Percentiles rank a stretch among this genome's conserved stretches.
These are phyloP conservation scores for Aspergillus felis DNA, from an alignment of 2,329 filamentous ascomycete genomes.

Conservation along the genomic window DNA sequence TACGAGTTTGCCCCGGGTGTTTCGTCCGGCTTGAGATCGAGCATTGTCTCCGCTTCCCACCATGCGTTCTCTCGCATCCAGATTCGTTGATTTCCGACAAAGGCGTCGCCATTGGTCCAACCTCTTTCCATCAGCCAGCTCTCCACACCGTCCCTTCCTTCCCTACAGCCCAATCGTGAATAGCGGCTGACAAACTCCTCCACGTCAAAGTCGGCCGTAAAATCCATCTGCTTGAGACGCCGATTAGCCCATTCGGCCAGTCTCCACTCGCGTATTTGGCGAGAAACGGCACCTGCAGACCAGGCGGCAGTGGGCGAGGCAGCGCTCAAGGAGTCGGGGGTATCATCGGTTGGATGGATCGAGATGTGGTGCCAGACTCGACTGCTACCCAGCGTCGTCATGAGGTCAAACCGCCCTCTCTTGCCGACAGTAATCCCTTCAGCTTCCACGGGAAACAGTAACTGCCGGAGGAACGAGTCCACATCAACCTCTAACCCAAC, in stretches of 20 bases:
- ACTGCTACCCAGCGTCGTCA: constrained; percentile 71
- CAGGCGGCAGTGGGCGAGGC: constrained; percentile 74
- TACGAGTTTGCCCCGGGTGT: constrained; percentile 40
- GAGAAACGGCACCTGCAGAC: constrained; percentile 89
- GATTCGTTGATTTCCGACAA: constrained; percentile 83
- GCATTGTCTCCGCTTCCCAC: constrained; percentile 97
- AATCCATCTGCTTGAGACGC: constrained; percentile 84
- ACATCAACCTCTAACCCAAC: constrained; percentile 76
- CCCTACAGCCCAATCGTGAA: constrained; percentile 74
- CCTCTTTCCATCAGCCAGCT: constrained; percentile 91
- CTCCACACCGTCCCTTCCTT: constrained; percentile 88
- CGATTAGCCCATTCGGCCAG: constrained; percentile 96
- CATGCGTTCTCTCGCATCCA: constrained; percentile 94
- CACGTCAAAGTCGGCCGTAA: constrained; percentile 92
- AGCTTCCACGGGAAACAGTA: constrained; percentile 74
- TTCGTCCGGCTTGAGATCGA: constrained; percentile 74
- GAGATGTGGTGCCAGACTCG: constrained; percentile 93
- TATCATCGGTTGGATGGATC: constrained; percentile 85
- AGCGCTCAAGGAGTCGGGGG: constrained; percentile 66
- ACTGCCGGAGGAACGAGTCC: constrained; percentile 74
- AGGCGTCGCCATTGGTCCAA: constrained; percentile 97
- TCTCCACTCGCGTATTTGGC: constrained; percentile 89
- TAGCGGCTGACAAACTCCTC: constrained; percentile 90
- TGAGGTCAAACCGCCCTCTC: constrained; percentile 73
- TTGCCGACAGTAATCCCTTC: constrained; percentile 79